A percentile compares a stretch with the other conserved stretches of the same genome.
Evolutionary conservation across 345 rosid genomes (phyloP).

Genomic region (Camelina hispida): DNA sequence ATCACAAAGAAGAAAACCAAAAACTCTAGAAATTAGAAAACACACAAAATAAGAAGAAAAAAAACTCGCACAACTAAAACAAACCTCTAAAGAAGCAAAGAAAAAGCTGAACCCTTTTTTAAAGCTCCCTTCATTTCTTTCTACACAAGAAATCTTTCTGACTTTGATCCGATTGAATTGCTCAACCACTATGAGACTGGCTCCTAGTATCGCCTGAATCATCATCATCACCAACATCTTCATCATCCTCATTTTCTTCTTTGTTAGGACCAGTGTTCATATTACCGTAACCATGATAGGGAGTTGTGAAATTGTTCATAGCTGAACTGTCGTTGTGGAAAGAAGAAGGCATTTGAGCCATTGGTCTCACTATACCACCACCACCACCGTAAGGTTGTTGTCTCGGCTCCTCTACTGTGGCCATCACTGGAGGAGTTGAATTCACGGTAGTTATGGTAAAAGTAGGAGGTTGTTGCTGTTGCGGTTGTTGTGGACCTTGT

Average conservation of each 20-base stretch:
- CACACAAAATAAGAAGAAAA: slow-evolving; percentile 5
- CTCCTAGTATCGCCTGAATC: slow-evolving; percentile 60
- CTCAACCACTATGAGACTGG: slow-evolving; percentile 52
- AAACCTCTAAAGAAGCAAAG: slow-evolving; percentile 25
- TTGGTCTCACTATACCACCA: slow-evolving; percentile 53
- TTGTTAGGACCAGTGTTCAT: slow-evolving; percentile 37
- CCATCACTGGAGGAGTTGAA: slow-evolving; percentile 46
- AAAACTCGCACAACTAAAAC: slow-evolving; percentile 16
- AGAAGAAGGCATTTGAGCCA: slow-evolving; percentile 44
- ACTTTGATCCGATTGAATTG: background rate
- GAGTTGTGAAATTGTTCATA: slow-evolving; percentile 42
- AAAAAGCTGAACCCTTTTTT: slow-evolving; percentile 22
- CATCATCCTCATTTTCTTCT: slow-evolving; percentile 32
- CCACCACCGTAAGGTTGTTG: slow-evolving; percentile 33
- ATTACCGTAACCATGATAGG: slow-evolving; percentile 49
- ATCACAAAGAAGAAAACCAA: slow-evolving; percentile 19
- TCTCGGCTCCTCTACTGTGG: slow-evolving; percentile 40
- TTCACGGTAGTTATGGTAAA: slow-evolving; percentile 49
- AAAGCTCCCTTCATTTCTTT: slow-evolving; percentile 27
- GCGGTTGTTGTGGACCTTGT: slow-evolving; percentile 12
- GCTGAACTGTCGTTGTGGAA: slow-evolving; percentile 49
- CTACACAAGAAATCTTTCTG: slow-evolving; percentile 37
- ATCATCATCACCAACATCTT: slow-evolving; percentile 54
- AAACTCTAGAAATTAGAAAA: slow-evolving; percentile 18
- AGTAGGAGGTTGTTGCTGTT: slow-evolving; percentile 35